Evolutionary conservation across 106 monocot genomes (phyloP).

Genomic region (Acorus calamus): DNA sequence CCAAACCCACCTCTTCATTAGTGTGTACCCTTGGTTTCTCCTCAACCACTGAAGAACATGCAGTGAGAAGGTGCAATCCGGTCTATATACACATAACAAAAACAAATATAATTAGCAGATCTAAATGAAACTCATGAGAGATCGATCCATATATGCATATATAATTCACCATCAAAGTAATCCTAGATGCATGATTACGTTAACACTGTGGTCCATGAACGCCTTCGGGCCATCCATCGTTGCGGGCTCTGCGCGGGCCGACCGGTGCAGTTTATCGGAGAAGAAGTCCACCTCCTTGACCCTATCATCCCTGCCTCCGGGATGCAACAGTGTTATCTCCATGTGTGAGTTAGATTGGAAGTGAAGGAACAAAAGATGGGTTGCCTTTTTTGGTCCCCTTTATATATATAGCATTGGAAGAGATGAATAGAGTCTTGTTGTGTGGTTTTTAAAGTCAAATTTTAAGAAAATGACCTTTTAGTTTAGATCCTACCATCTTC

Average conservation of each 20-base stretch:
- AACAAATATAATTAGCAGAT: neutral
- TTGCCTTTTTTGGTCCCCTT: too few species aligned
- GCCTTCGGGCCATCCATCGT: too few species aligned
- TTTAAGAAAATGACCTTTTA: too few species aligned
- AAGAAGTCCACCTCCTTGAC: constrained; percentile 8
- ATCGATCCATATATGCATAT: neutral
- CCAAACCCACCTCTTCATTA: constrained; percentile 5
- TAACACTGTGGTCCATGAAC: too few species aligned
- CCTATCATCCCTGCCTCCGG: neutral
- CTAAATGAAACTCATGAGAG: neutral
- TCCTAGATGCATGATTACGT: too few species aligned
- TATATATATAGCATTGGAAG: too few species aligned
- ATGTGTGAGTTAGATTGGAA: neutral
- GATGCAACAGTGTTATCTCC: constrained; percentile 5
- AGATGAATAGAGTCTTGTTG: too few species aligned
- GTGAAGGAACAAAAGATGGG: neutral
- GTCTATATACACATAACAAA: constrained; percentile 6
- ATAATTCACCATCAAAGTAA: neutral
- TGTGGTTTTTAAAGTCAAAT: too few species aligned
- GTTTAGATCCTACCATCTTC: too few species aligned
- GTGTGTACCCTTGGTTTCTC: neutral
- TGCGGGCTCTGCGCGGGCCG: too few species aligned
- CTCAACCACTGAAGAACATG: neutral
- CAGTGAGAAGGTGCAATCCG: constrained; percentile 14
- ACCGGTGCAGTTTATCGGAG: neutral